A percentile compares a stretch with the other conserved stretches of the same genome.
phyloP scores from a whole-genome alignment of 129 eudicot species.

The Solidago caesia region DNA sequence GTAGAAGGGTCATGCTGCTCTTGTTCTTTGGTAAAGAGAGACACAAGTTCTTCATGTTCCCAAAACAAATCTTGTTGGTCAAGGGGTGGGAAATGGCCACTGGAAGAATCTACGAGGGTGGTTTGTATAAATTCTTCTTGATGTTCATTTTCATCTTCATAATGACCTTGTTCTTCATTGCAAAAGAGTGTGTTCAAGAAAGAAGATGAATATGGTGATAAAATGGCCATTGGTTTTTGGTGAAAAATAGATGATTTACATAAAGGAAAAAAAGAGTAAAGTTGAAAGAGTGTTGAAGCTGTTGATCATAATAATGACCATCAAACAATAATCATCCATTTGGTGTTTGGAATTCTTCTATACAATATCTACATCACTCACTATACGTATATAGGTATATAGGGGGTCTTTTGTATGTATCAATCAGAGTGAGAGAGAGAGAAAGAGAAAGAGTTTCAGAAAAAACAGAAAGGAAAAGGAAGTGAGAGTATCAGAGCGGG shows the following conservation, averaged over 20 bases:
- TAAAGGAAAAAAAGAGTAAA: slow-evolving; percentile 39
- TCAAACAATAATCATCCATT: slow-evolving; percentile 26
- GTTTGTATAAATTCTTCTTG: slow-evolving; percentile 29
- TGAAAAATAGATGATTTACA: slow-evolving; percentile 30
- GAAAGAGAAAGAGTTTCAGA: slow-evolving; percentile 19
- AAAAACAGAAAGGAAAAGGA: slow-evolving; percentile 58
- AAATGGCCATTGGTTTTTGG: slow-evolving; percentile 37
- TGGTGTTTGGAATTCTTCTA: slow-evolving; percentile 29
- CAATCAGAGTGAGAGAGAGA: slow-evolving; percentile 24
- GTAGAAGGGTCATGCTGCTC: slow-evolving; percentile 25
- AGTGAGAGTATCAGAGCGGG: slow-evolving; percentile 73
- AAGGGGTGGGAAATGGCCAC: slow-evolving; percentile 22
- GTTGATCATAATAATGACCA: slow-evolving; percentile 5
- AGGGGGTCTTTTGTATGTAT: slow-evolving; percentile 14
- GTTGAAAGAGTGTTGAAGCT: slow-evolving; percentile 20
- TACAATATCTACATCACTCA: background rate
- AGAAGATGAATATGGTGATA: slow-evolving; percentile 46
- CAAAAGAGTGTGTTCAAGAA: slow-evolving; percentile 65
- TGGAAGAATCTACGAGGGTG: slow-evolving; percentile 26
- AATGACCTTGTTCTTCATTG: slow-evolving; percentile 63
- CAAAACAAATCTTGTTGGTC: slow-evolving; percentile 64
- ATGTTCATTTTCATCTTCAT: slow-evolving; percentile 36
- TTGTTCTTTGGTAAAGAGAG: slow-evolving; percentile 63
- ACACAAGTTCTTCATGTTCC: slow-evolving; percentile 82
- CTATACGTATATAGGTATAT: slow-evolving; percentile 31